Evolutionary conservation across 768 basidiomycete species (phyloP), one percentile per base, ranked within the genome.

Genomic region (Auricularia sp.): DNA sequence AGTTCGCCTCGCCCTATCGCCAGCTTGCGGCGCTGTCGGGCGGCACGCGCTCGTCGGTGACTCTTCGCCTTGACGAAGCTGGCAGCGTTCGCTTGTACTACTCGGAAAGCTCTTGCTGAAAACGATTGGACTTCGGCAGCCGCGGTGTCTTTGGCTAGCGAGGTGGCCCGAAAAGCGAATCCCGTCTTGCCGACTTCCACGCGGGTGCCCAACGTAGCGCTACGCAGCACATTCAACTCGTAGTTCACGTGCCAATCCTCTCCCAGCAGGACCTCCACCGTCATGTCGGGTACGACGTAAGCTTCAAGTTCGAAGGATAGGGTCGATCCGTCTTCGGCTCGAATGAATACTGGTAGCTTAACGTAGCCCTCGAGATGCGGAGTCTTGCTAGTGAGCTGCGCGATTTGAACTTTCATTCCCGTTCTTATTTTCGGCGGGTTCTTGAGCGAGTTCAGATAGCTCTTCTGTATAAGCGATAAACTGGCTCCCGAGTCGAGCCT

Each of bases 221-320:
- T 51, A 16, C 47, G 47, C 11, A 51, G 21, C 47, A 51, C 47
- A 6, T 21, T 51, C 16, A 75, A 18, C 36, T 71, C 72, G 64
- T 74, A 73, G 1, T 54, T 47, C 1, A 61, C 14, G 14, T 72
- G 56, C 54, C 72, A 75, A 39, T 75, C 74, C 59, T 75, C 75
- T 2, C 75, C 75, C 11, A 77, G 63, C 56, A 77, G 73, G 35
- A 77, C 70, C 0, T 71, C 71, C 1, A 72, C 71, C 0, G 71
- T 64, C 74, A 75, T 75, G 14, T 70, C 71, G n/a, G 70, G 70
- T 5, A 75, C 71, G 11, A 51, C 47, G 47, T 51, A 51, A 16
- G 21, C 16, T 51, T 51, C 47, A 13, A 16, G 11, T 21, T 51
- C 47, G 47, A 51, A 51, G 11, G 10, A 8, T 21, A 51, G 47